Conservation (phyloP, 495 filamentous ascomycete species). For the Aspergillus baeticus region DNA sequence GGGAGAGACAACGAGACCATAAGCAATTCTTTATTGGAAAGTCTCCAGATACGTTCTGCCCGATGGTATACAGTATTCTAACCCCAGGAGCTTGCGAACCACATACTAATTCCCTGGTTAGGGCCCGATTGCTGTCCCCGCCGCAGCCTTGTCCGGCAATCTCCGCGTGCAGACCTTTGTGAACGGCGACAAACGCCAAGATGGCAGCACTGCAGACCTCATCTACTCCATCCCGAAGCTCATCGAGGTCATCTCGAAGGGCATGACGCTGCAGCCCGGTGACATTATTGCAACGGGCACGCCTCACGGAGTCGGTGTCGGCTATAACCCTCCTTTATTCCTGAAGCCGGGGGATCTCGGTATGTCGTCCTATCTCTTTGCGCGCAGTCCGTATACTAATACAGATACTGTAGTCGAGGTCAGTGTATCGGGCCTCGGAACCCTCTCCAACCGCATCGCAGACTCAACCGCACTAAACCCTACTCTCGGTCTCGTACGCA, state of each 20-base stretch:
- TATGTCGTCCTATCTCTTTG: background rate
- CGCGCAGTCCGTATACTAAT: background rate
- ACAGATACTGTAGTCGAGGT: slow-evolving; percentile 23
- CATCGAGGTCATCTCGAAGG: slow-evolving; percentile 63
- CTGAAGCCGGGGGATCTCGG: slow-evolving; percentile 43
- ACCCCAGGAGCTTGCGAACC: background rate
- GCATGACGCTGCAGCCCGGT: slow-evolving; percentile 65
- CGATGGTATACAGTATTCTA: slow-evolving; percentile 36
- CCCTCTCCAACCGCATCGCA: slow-evolving; percentile 39
- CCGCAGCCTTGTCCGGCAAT: slow-evolving; percentile 49
- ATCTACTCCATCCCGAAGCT: slow-evolving; percentile 68
- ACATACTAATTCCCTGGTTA: slow-evolving; percentile 6
- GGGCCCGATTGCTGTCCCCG: slow-evolving; percentile 53
- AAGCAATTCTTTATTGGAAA: slow-evolving; percentile 60
- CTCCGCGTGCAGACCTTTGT: slow-evolving; percentile 59
- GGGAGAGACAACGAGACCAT: slow-evolving; percentile 55
- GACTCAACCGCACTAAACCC: slow-evolving; percentile 4
- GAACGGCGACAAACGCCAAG: slow-evolving; percentile 65
- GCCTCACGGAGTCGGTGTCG: slow-evolving; percentile 35
- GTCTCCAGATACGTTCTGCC: slow-evolving; percentile 54
- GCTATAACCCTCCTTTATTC: slow-evolving; percentile 43
- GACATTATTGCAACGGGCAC: slow-evolving; percentile 78
- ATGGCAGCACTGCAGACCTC: slow-evolving; percentile 63
- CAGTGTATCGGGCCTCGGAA: slow-evolving; percentile 44
- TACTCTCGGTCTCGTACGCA: background rate